Conservation (phyloP, 208 protist species). For the Acanthamoeba quina region DNA sequence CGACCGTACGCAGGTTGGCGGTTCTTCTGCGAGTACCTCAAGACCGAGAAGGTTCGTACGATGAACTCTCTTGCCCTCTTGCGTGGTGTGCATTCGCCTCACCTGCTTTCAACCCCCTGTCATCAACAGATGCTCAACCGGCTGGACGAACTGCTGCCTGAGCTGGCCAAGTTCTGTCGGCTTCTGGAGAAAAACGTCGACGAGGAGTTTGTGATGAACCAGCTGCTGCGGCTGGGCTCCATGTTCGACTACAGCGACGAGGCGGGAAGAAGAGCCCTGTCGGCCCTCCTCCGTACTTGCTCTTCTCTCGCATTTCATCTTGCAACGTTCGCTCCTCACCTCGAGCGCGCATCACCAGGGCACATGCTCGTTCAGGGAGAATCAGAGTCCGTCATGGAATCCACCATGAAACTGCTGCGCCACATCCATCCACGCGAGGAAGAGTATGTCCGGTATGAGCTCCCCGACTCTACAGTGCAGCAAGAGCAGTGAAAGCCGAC, state of each 20-base stretch:
- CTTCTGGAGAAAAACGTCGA: not conserved
- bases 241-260: conserved; percentile 26
- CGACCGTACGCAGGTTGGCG: not conserved
- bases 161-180: conserved; percentile 35
- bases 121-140: too few relatives aligned
- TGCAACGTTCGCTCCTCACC: not conserved
- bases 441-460: not conserved
- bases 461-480: too few relatives aligned
- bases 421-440: conserved; percentile 2
- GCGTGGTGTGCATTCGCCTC: too few relatives aligned
- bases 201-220: conserved; percentile 13
- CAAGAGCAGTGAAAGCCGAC: too few relatives aligned
- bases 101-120: too few relatives aligned
- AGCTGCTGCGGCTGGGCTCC: conserved; percentile 14
- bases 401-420: not conserved
- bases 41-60: not conserved
- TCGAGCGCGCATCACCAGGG: not conserved
- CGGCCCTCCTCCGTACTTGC: not conserved
- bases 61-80: too few relatives aligned
- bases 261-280: not conserved
- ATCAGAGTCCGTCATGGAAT: not conserved
- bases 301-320: not conserved
- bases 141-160: too few relatives aligned
- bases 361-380: not conserved
- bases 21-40: not conserved